Evolutionary conservation across 176 grass and related monocot genomes (phyloP).

Genomic region (Oryza coarctata): DNA sequence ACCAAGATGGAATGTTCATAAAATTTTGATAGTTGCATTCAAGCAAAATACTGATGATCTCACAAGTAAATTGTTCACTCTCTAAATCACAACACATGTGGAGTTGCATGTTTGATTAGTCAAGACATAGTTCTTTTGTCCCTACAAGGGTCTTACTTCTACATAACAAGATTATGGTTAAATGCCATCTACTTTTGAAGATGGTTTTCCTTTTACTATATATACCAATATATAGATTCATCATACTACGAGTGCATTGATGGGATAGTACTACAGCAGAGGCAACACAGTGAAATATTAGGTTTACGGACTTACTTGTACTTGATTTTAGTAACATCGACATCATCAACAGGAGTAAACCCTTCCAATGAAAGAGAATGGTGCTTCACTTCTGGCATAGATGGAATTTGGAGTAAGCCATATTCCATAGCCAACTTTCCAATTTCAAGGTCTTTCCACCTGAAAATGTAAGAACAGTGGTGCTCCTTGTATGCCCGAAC

Average conservation of each 20-base stretch:
- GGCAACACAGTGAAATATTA: slow-evolving; percentile 15
- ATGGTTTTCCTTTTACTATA: not conserved
- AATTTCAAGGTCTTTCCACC: slow-evolving; percentile 87
- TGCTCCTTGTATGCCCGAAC: slow-evolving; percentile 95
- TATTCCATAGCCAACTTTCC: slow-evolving; percentile 95
- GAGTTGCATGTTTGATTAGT: not conserved
- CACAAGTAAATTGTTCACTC: not conserved
- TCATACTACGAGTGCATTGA: not conserved
- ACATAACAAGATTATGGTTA: slow-evolving; percentile 1
- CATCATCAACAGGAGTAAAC: slow-evolving; percentile 53
- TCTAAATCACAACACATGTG: slow-evolving; percentile 17
- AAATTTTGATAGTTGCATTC: not conserved
- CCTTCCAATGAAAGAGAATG: slow-evolving; percentile 81
- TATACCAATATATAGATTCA: not conserved
- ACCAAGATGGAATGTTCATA: not conserved
- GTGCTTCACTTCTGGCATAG: slow-evolving; percentile 95
- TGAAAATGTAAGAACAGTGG: slow-evolving; percentile 93
- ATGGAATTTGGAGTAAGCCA: slow-evolving; percentile 86
- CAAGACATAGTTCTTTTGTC: not conserved
- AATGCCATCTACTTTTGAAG: not conserved
- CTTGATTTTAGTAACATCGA: slow-evolving; percentile 75
- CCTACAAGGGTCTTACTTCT: not conserved
- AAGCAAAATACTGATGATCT: not conserved
- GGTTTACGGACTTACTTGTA: slow-evolving; percentile 65
- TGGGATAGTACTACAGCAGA: not conserved